A percentile compares a stretch with the other conserved stretches of the same genome.
These are phyloP conservation scores for Dictyophora rubrovolvata DNA, from an alignment of 768 basidiomycete species.

Conservation along the genomic window DNA sequence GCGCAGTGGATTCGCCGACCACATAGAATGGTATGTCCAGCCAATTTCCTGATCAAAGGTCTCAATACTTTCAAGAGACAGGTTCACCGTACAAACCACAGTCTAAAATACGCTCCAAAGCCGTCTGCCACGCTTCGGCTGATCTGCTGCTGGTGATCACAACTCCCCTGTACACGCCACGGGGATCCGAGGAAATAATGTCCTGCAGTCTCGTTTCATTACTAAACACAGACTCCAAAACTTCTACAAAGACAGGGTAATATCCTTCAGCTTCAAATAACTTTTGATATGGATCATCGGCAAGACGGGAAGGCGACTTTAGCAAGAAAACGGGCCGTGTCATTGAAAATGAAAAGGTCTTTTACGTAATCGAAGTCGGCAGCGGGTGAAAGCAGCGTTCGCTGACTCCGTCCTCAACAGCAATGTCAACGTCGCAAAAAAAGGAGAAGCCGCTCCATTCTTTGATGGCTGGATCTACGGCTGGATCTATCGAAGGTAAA, in stretches of 20 bases:
- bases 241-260: conserved; percentile 49
- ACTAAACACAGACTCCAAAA: conserved; percentile 54
- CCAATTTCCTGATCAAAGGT: conserved; percentile 35
- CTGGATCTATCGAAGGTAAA: conserved; percentile 85
- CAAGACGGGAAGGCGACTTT: conserved; percentile 5
- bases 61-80: background rate
- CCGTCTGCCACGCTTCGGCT: conserved; percentile 58
- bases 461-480: conserved; percentile 81
- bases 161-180: conserved; percentile 39
- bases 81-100: background rate
- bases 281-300: conserved; percentile 48
- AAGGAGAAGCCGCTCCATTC: conserved; percentile 83
- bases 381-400: background rate
- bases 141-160: conserved; percentile 73
- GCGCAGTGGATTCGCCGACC: conserved; percentile 59
- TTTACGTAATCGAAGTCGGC: background rate
- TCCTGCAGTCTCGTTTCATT: conserved; percentile 37
- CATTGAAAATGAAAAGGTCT: background rate
- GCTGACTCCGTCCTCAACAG: background rate
- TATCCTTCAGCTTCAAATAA: conserved; percentile 41
- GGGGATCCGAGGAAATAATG: conserved; percentile 32
- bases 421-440: conserved; percentile 33
- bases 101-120: conserved; percentile 17
- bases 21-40: conserved; percentile 59
- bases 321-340: conserved; percentile 6